phyloP scores from a whole-genome alignment of 352 stramenopile genomes.

The Globisporangium alternatum region DNA sequence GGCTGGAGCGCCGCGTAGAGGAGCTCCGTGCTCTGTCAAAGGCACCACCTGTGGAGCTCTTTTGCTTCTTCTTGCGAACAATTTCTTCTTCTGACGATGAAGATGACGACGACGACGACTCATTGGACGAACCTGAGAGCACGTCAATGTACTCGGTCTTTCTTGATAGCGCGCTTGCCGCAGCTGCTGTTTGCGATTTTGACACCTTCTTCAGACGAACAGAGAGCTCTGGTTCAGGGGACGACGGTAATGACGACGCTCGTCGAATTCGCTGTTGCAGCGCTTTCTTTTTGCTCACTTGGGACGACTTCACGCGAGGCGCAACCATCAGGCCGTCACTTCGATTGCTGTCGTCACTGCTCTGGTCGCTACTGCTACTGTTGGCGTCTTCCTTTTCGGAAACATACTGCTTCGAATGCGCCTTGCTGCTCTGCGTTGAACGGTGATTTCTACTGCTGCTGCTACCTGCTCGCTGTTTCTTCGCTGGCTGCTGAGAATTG shows the following conservation, averaged over 20 bases:
- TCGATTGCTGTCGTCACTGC: not conserved
- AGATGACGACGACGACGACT: not conserved
- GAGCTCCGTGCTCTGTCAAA: not conserved
- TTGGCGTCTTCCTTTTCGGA: constrained; percentile 3
- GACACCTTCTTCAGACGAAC: not conserved
- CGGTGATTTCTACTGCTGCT: not conserved
- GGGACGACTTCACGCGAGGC: not conserved
- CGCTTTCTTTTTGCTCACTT: constrained; percentile 6
- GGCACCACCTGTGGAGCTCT: not conserved
- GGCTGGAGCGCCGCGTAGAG: not conserved
- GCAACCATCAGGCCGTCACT: not conserved
- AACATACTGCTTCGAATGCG: constrained; percentile 1
- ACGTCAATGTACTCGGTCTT: constrained; percentile 6
- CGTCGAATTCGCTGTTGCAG: not conserved
- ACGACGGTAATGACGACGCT: not conserved
- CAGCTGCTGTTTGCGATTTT: constrained; percentile 1
- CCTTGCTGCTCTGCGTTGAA: not conserved
- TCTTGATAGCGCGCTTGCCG: not conserved
- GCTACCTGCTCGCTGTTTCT: not conserved
- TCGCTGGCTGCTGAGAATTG: not conserved
- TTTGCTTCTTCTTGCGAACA: constrained; percentile 1
- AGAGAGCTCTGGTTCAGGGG: not conserved
- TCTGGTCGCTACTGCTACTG: not conserved
- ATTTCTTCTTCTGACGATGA: not conserved
- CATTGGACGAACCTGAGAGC: constrained; percentile 8